phyloP scores from a whole-genome alignment of 352 stramenopile species.

The Pythium biforme region DNA sequence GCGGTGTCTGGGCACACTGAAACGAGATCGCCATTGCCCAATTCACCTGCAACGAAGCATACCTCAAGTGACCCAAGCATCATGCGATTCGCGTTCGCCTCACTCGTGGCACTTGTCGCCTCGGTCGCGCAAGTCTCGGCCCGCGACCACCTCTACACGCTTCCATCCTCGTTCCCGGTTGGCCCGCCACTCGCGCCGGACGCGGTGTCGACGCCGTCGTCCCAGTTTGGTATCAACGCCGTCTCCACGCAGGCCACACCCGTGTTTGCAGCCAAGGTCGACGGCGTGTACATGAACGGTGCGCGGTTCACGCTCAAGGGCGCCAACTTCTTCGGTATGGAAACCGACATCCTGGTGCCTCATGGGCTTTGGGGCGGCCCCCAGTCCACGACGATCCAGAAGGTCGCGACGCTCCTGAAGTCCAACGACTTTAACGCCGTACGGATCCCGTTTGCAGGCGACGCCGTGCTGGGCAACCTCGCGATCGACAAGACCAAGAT shows the following conservation, averaged over 20 bases:
- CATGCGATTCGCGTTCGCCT: neutral
- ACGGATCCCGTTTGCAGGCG: slow-evolving; percentile 63
- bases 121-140: neutral
- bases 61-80: neutral
- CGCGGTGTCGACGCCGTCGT: neutral
- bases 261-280: too few relatives aligned
- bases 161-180: neutral
- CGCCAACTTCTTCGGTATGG: slow-evolving; percentile 73
- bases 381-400: slow-evolving; percentile 52
- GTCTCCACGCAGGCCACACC: too few relatives aligned
- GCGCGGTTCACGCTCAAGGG: slow-evolving; percentile 63
- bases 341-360: slow-evolving; percentile 56
- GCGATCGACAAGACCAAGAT: slow-evolving; percentile 40
- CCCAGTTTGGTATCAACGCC: too few relatives aligned
- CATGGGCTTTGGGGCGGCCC: slow-evolving; percentile 74
- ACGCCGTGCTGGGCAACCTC: slow-evolving; percentile 54
- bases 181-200: neutral
- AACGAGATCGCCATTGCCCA: neutral
- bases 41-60: neutral
- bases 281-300: too few relatives aligned
- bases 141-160: neutral
- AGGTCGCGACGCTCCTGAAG: slow-evolving; percentile 46
- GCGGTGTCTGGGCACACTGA: too few relatives aligned
- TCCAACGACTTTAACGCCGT: slow-evolving; percentile 58
- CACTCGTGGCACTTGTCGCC: neutral